Percentiles rank a stretch among this genome's conserved stretches.
Conservation (phyloP, 768 basidiomycete genomes). For the Tulasnella sp. region DNA sequence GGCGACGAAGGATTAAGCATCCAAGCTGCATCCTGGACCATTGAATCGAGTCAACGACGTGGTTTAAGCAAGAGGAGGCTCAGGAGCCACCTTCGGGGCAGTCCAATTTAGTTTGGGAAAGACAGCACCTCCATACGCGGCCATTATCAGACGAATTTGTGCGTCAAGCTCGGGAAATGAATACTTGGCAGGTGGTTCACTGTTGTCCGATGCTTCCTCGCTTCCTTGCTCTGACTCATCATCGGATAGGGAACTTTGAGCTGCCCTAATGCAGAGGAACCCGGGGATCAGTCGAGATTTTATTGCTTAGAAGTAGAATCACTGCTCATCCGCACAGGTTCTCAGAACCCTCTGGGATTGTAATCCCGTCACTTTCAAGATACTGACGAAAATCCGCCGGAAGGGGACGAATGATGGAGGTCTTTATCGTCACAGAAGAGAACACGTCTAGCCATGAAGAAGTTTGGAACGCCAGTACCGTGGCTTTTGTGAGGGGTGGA, state of each 20-base stretch:
- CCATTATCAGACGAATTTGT: constrained; percentile 56
- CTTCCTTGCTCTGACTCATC: constrained; percentile 39
- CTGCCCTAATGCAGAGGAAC: constrained; percentile 35
- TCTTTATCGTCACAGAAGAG: constrained; percentile 54
- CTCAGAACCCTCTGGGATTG: constrained; percentile 75
- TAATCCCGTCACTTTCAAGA: constrained; percentile 75
- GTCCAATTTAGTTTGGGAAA: constrained; percentile 98
- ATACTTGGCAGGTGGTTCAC: constrained; percentile 36
- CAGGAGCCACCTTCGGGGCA: constrained; percentile 63
- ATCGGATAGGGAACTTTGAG: constrained; percentile 53
- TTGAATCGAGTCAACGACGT: not conserved
- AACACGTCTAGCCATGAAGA: too few species aligned
- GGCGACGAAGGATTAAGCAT: constrained; percentile 76
- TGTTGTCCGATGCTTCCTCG: constrained; percentile 34
- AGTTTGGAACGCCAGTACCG: too few species aligned
- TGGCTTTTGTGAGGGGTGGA: constrained; percentile 83
- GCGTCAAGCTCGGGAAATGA: constrained; percentile 78
- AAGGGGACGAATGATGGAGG: constrained; percentile 65
- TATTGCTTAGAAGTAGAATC: not conserved
- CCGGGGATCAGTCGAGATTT: too few species aligned
- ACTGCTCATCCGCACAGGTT: constrained; percentile 46
- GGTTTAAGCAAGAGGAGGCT: not conserved
- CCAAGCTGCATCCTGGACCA: constrained; percentile 84
- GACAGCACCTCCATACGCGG: constrained; percentile 59
- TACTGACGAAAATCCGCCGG: constrained; percentile 57